A percentile compares a stretch with the other conserved stretches of the same genome.
Evolutionary conservation across 1,284 basidiomycete genomes (phyloP).

Genomic region (Microbotryum lychnidis-dioicae): DNA sequence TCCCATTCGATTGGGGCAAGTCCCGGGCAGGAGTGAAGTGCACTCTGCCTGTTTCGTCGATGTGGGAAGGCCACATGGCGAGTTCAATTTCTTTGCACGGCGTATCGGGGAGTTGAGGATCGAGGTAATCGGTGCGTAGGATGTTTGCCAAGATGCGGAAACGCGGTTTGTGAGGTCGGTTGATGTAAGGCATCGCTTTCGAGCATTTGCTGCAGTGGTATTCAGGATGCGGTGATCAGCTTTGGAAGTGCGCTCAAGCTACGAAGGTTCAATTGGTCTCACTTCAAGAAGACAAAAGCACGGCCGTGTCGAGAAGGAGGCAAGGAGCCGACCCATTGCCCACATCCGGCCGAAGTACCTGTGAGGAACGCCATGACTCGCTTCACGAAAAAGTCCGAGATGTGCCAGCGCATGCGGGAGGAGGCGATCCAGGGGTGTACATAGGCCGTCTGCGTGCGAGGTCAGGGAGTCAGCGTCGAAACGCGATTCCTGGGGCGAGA

Average conservation of each 20-base stretch:
- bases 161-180: conserved; percentile 50
- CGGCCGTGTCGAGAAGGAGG: conserved; percentile 54
- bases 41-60: background rate
- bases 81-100: background rate
- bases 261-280: background rate
- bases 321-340: conserved; percentile 59
- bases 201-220: conserved; percentile 41
- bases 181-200: conserved; percentile 57
- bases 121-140: conserved; percentile 48
- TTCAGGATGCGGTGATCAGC: background rate
- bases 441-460: conserved; percentile 36
- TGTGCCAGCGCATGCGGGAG: conserved; percentile 55
- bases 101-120: conserved; percentile 40
- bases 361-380: conserved; percentile 56
- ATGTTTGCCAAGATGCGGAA: conserved; percentile 46
- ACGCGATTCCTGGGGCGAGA: background rate
- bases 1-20: conserved; percentile 10
- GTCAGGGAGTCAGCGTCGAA: background rate
- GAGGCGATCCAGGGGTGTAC: conserved; percentile 51
- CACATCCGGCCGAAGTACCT: conserved; percentile 52
- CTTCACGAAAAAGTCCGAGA: conserved; percentile 57
- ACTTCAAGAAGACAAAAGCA: conserved; percentile 51
- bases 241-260: background rate
- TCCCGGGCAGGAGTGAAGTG: conserved; percentile 33
- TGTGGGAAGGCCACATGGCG: background rate